Evolutionary conservation across 129 eudicot genomes (phyloP), one percentile per base, ranked within the genome.

Genomic region (Mikania micrantha): DNA sequence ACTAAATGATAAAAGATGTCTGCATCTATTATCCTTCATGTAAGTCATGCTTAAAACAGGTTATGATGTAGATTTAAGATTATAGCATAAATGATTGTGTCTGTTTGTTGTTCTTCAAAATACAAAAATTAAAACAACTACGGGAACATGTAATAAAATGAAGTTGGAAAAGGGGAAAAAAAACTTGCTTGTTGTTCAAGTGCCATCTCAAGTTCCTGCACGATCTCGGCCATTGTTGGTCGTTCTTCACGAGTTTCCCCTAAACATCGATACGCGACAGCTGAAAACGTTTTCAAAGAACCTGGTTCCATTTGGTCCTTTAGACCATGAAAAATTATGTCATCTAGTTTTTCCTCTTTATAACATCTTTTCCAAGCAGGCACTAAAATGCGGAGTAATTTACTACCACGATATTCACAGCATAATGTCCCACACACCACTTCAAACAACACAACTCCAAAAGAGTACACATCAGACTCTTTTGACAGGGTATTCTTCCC

Each of bases 381-480:
- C 20, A 54, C 61, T 27, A 54, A 11, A 54, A 24, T 25, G 19
- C 19, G 1, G 4, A 11, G 35, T 25, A 54, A 54, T 10, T 0
- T 35, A 12, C 61, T 36, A 54, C 5, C 36, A 27, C 19, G 20
- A 54, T 12, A 54, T 27, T 54, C 61, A 25, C 3, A 54, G 27
- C 61, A 54, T 4, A 27, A 27, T 25, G 3, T 54, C 36, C 61
- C 61, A 54, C 61, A 54, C 36, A 54, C 27, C 13, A 54, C 19
- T 54, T 54, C 61, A 54, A 27, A 13, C 61, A 54, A 4, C 20
- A 54, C 61, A 4, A 54, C 61, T 27, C 61, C 61, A 54, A 54
- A 54, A 25, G 61, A 54, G 61, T 54, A 54, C 10, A 54, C 61
- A 54, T 54, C 61, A 27, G 61, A 54, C 36, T 54, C 36, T 27